Conservation (phyloP, 148 eudicot genomes). For the Mesembryanthemum crystallinum region DNA sequence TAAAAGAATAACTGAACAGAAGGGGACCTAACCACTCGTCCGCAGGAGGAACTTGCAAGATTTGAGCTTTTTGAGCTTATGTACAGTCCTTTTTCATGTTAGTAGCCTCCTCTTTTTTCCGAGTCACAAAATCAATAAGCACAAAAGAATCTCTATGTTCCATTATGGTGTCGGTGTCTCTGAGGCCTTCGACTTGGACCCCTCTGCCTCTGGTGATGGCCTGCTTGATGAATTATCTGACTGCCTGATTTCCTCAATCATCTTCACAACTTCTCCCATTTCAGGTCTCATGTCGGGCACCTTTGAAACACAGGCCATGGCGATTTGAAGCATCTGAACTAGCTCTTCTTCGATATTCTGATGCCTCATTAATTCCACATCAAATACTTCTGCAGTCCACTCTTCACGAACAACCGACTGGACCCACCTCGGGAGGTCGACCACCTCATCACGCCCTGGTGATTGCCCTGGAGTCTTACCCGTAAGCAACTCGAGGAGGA, state of each 20-base stretch:
- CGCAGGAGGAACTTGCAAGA: slow-evolving; percentile 5
- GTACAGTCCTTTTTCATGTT: slow-evolving; percentile 29
- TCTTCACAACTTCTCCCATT: slow-evolving; percentile 68
- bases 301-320: slow-evolving; percentile 80
- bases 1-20: slow-evolving; percentile 25
- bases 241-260: slow-evolving; percentile 69
- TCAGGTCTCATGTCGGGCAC: slow-evolving; percentile 77
- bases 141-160: slow-evolving; percentile 8
- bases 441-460: slow-evolving; percentile 66
- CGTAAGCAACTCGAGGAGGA: slow-evolving; percentile 81
- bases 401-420: slow-evolving; percentile 95
- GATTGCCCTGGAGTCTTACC: slow-evolving; percentile 80
- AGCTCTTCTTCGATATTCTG: slow-evolving; percentile 85
- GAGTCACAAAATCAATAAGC: slow-evolving; percentile 18
- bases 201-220: slow-evolving; percentile 51
- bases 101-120: slow-evolving; percentile 9
- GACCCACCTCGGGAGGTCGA: slow-evolving; percentile 88
- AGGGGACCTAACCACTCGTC: slow-evolving; percentile 5
- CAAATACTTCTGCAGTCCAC: slow-evolving; percentile 97
- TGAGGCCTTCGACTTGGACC: slow-evolving; percentile 40
- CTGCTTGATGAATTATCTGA: slow-evolving; percentile 49
- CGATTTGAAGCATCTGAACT: slow-evolving; percentile 94
- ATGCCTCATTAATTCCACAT: slow-evolving; percentile 62
- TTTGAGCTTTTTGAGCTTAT: slow-evolving; percentile 18
- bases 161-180: slow-evolving; percentile 37